Conservation (phyloP, 352 stramenopile species). For the Pythium guiyangense region DNA sequence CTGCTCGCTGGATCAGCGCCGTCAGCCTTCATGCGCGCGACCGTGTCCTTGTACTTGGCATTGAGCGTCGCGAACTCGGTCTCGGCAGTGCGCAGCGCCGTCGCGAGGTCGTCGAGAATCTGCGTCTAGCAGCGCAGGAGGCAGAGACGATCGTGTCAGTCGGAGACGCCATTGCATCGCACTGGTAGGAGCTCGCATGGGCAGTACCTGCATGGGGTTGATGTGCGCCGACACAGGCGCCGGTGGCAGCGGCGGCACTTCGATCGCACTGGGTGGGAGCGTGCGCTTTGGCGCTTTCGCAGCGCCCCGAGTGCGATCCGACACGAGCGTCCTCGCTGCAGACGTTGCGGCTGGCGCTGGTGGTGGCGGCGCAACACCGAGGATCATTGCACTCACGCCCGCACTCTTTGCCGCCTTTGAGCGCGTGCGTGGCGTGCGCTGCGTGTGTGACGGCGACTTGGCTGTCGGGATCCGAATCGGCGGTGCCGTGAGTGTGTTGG, state of each 20-base stretch:
- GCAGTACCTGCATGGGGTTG: constrained; percentile 50
- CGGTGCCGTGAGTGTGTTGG: constrained; percentile 12
- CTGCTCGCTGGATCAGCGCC: constrained; percentile 1
- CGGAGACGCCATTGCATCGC: neutral
- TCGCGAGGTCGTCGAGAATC: constrained; percentile 54
- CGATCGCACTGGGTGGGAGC: constrained; percentile 36
- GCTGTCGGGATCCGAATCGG: constrained; percentile 9
- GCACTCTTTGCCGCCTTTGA: neutral
- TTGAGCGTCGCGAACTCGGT: constrained; percentile 47
- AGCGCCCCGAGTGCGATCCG: constrained; percentile 3
- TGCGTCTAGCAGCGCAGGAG: constrained; percentile 23
- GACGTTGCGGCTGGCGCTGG: too few relatives aligned
- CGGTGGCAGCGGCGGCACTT: constrained; percentile 21
- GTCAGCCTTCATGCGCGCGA: constrained; percentile 32
- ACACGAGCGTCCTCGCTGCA: constrained; percentile 11
- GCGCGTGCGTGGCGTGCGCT: neutral
- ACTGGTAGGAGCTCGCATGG: neutral
- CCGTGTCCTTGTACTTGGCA: constrained; percentile 31
- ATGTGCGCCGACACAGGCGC: constrained; percentile 25
- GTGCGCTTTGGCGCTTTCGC: neutral
- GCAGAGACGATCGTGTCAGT: neutral
- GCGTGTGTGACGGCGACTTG: neutral
- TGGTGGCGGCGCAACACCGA: constrained; percentile 7
- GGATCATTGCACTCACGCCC: constrained; percentile 11
- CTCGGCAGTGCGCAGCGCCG: constrained; percentile 32